Conservation (phyloP, 225 moss, liverwort and hornwort species). For the Sphagnum contortum region DNA sequence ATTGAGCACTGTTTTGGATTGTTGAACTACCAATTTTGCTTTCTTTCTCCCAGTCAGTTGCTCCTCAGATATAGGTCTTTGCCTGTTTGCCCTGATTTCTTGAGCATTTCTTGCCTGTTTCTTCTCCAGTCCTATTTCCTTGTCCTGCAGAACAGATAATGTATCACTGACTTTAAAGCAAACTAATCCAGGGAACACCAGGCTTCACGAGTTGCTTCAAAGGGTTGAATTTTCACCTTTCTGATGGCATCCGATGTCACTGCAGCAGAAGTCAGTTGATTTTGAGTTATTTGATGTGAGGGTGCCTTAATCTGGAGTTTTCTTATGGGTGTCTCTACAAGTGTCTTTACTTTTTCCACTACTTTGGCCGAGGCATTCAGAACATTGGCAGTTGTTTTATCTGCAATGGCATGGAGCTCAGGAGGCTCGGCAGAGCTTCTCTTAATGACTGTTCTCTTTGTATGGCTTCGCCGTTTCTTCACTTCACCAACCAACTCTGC, state of each 20-base stretch:
- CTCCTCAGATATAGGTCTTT: constrained; percentile 22
- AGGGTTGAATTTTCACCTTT: constrained; percentile 1
- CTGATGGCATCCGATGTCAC: constrained; percentile 1
- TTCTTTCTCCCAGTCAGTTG: constrained; percentile 26
- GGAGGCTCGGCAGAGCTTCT: no score
- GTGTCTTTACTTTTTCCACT: constrained; percentile 4
- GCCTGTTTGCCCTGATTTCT: constrained; percentile 3
- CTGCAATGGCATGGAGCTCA: no score
- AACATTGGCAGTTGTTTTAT: no score
- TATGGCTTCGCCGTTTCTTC: background rate
- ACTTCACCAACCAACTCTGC: no score
- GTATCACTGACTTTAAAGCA: background rate
- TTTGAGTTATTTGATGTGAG: background rate
- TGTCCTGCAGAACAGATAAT: constrained; percentile 8
- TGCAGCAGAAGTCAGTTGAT: background rate
- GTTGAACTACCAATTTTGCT: constrained; percentile 28
- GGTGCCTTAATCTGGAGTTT: background rate
- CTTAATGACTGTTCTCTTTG: constrained; percentile 11
- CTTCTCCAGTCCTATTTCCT: constrained; percentile 14
- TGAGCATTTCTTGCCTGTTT: constrained; percentile 38
- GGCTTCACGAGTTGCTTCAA: constrained; percentile 9
- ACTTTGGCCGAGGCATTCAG: no score
- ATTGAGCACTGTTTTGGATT: constrained; percentile 35
- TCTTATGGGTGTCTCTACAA: background rate
- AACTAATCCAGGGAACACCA: background rate